Evolutionary conservation across 2,329 filamentous ascomycete genomes (phyloP), one percentile per base, ranked within the genome.

Genomic region (Bimuria novae-zelandiae): DNA sequence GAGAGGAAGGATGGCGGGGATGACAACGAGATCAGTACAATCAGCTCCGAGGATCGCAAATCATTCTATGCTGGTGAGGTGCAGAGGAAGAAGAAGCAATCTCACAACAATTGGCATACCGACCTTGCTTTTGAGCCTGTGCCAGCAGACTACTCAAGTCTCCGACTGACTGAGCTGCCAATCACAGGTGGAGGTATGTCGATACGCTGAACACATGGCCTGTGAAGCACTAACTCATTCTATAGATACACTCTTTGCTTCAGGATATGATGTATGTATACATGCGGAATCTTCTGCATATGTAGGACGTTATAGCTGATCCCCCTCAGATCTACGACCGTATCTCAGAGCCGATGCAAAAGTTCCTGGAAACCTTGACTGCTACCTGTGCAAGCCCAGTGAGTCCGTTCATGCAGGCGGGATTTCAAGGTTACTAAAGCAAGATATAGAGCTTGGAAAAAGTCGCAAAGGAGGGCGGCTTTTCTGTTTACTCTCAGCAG

Each of bases 101-200:
- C 83, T 53, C 77, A 72, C 52, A 71, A 73, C 29, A 68, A 73
- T 5, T 86, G 84, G 84, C 84, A 86, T 65, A 72, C 66, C 10
- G 74, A 77, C 47, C 86, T 87, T 59, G 79, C 80, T 0, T 88
- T 87, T 53, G 86, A 89, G 72, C 80, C 80, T 0, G 73, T 82
- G 6, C 86, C 86, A 0, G 79, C 79, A 14, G 85, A 88, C 64
- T 88, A 88, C 59, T 78, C 84, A 0, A 75, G 82, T 1, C 74
- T 88, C 25, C 78, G 83, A 51, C 70, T 86, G 0, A 43, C 30
- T n/a, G 16, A 51, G 37, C 25, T 55, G 10, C 63, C 67, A 12
- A 36, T 5, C 61, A 65, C 35, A 65, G 46, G 51, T 5, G 79
- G 84, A 7, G 48, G 50, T 49, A 63, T 55, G 17, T 62, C 23